Percentiles rank a stretch among this genome's conserved stretches.
Conservation (phyloP, 495 filamentous ascomycete species). For the Penicillium verhagenii region DNA sequence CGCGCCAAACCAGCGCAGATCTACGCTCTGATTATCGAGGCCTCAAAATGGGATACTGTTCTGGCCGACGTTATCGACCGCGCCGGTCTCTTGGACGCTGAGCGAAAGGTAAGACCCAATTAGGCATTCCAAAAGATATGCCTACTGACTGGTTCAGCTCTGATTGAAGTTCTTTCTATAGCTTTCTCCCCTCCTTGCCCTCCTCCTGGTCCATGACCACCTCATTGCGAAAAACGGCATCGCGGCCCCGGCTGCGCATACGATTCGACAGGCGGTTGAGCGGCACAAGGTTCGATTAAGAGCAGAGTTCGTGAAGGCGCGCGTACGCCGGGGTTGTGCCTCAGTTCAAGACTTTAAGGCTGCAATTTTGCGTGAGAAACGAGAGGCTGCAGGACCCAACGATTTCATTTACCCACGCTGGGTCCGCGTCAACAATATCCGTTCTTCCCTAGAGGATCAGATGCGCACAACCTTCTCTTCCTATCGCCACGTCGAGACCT, state of each 20-base stretch:
- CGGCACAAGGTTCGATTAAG: slow-evolving; percentile 76
- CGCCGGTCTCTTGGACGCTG: slow-evolving; percentile 64
- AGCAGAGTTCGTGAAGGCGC: slow-evolving; percentile 77
- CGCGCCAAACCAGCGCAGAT: slow-evolving; percentile 79
- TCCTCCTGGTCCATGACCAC: slow-evolving; percentile 85
- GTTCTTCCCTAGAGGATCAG: slow-evolving; percentile 65
- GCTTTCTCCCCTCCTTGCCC: slow-evolving; percentile 76
- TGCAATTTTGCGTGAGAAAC: slow-evolving; percentile 46
- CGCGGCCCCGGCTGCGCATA: slow-evolving; percentile 71
- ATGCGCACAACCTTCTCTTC: slow-evolving; percentile 64
- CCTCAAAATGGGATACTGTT: slow-evolving; percentile 84
- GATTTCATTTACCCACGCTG: slow-evolving; percentile 67
- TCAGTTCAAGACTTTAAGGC: slow-evolving; percentile 62
- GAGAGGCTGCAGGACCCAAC: slow-evolving; percentile 18
- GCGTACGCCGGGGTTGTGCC: slow-evolving; percentile 66
- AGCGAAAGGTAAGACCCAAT: slow-evolving; percentile 72
- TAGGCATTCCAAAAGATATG: slow-evolving; percentile 3
- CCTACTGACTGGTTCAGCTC: slow-evolving; percentile 42
- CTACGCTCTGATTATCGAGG: slow-evolving; percentile 80
- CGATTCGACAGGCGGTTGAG: slow-evolving; percentile 69
- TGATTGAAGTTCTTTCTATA: slow-evolving; percentile 35
- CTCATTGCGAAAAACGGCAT: slow-evolving; percentile 79
- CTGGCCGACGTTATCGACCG: slow-evolving; percentile 83
- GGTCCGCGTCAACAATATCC: slow-evolving; percentile 83
- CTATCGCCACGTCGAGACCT: slow-evolving; percentile 48